Evolutionary conservation across 495 filamentous ascomycete genomes (phyloP), one percentile per base, ranked within the genome.

Genomic region (Annulohypoxylon moriforme): DNA sequence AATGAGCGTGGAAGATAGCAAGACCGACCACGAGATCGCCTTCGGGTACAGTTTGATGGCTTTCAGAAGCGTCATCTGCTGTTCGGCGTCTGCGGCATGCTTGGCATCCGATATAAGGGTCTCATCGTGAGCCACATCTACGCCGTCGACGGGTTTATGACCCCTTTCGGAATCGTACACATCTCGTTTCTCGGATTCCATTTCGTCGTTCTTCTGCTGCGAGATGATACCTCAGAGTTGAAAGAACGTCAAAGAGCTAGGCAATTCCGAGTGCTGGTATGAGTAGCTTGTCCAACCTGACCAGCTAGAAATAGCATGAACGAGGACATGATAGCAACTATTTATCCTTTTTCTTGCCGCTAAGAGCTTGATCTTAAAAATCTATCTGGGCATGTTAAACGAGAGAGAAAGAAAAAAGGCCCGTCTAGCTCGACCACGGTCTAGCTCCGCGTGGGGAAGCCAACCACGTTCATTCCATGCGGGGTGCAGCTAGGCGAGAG

Each of bases 1-100:
- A 72, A 83, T 81, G 53, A 89, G 80, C 60, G 81, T 81, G 1
- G 83, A 81, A 3, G 82, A 85, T 42, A 89, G 78, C 1, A 86
- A 69, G 24, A 86, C 64, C 31, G 81, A 84, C 84, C 84, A 89
- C 18, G 64, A 80, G 46, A 85, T 81, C 20, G 83, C 83, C 61
- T 84, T 84, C 1, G 82, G 82, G 60, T 84, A 84, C 25, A 80
- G 73, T 63, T 74, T 77, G 58, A 84, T 68, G 9, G 81, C 81
- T 59, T 81, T 70, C 25, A 69, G 58, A 20, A 84, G 72, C 6
- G 74, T 73, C 81, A 84, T 83, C 13, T 75, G 42, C 56, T 83
- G 81, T 61, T 85, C 83, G 44, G 61, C 60, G 29, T 72, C 72
- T 24, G 77, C 38, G 9, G 77, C 79, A 4, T 73, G 67, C 65